Evolutionary conservation across 805 yeast species (phyloP).

Genomic region (Jamesozyma rosinii): DNA sequence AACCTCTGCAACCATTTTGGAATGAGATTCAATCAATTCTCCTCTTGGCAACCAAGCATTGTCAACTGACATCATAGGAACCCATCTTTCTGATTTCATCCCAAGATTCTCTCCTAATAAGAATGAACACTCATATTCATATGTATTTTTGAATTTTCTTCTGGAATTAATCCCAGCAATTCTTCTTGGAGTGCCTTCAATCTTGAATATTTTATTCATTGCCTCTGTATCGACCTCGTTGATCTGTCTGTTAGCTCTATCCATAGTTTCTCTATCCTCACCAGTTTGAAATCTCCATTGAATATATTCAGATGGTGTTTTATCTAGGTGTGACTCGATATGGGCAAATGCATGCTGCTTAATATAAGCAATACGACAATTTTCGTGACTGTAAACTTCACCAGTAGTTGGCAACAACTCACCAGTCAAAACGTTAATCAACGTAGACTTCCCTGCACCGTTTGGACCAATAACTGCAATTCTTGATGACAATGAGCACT

Average conservation of each 20-base stretch:
- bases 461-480: slow-evolving; percentile 99
- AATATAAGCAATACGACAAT: slow-evolving; percentile 97
- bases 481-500: slow-evolving; percentile 94
- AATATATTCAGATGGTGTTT: slow-evolving; percentile 96
- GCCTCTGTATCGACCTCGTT: slow-evolving; percentile 88
- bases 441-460: slow-evolving; percentile 99
- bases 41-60: slow-evolving; percentile 99
- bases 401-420: slow-evolving; percentile 92
- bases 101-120: slow-evolving; percentile 92
- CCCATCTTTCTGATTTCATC: slow-evolving; percentile 96
- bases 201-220: slow-evolving; percentile 95
- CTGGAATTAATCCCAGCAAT: slow-evolving; percentile 84
- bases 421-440: slow-evolving; percentile 95
- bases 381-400: slow-evolving; percentile 97
- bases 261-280: slow-evolving; percentile 99
- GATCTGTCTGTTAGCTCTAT: slow-evolving; percentile 95
- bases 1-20: slow-evolving; percentile 97
- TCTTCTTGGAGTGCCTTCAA: slow-evolving; percentile 95
- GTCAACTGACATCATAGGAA: slow-evolving; percentile 95
- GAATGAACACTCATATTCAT: slow-evolving; percentile 97
- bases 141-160: slow-evolving; percentile 98
- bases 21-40: slow-evolving; percentile 86
- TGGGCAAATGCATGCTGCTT: slow-evolving; percentile 99
- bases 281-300: slow-evolving; percentile 99
- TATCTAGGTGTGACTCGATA: slow-evolving; percentile 92